Base-by-base conservation (phyloP, 306 rosid species). In the Pyrus bretschneideri region DNA sequence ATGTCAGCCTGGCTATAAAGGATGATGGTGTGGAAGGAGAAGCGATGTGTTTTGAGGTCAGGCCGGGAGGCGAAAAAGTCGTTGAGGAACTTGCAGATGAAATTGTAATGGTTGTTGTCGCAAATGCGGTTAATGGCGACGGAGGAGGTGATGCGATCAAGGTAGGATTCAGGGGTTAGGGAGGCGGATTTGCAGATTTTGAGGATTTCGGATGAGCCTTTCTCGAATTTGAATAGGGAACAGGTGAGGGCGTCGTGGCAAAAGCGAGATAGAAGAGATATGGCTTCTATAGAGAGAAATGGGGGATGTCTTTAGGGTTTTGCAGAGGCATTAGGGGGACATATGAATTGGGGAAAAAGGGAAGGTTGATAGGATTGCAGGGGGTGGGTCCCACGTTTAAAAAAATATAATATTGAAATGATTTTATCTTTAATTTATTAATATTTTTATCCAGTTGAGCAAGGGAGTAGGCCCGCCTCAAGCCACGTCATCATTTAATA, bases 1-100 rank as follows among this genome's bases (percentile, higher is more conserved):
- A 94, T 90, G 11, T 87, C 82, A 4, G 95, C 96, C 67, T 85
- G 94, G 40, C 98, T 97, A 44, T 87, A 94, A 31, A 94, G 93
- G 42, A 87, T 81, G 23, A 91, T 90, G 35, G 87, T 87, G 49
- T 89, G 96, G 6, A 88, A 81, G 18, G 81, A 78, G 44, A 86
- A 90, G 1, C 97, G 90, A 67, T 90, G 89, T 46, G 84, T 89
- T 29, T 33, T 72, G 66, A 91, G 93, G 73, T 93, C 94, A 54
- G 91, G 87, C 0, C 93, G 90, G 57, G 88, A n/a, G 52, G 81
- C 72, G 59, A 69, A 11, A 44, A 90, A 77, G 3, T 83, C 91
- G 6, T 89, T 87, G 17, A 94, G 81, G 84, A 79, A 84, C 19
- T 59, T 81, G 45, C 85, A 89, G 79, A 94, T 82, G 17, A 72